Evolutionary conservation across 441 rosid species (phyloP), one percentile per base, ranked within the genome.

Genomic region (Pelargonium citronellum): DNA sequence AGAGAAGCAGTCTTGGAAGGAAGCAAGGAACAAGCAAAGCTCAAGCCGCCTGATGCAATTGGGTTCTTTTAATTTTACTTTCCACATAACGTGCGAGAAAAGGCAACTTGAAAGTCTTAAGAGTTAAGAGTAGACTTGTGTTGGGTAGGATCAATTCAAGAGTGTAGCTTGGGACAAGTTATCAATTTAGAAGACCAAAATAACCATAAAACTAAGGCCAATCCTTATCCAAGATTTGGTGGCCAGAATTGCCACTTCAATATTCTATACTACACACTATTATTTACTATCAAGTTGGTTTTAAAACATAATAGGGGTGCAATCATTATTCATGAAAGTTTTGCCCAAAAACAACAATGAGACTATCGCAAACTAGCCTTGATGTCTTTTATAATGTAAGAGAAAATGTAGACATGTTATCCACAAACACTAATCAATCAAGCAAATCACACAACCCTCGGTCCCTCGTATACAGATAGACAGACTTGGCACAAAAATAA

Each of bases 401-500:
- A 53, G 20, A 15, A 16, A 16, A 53, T 44, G 60, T 15, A 53
- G 60, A 15, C 60, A 53, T 10, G 55, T 49, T 49, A 69, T 10
- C 43, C 10, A 66, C 17, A 67, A 6, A 46, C 3, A 15, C 37
- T 44, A 73, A 65, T 20, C 30, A 44, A 74, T 24, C 8, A 17
- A 30, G 39, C 64, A 11, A 51, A 22, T 12, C 68, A 8, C 19
- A 67, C 47, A 64, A 16, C 22, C 22, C 3, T 49, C 49, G 60
- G 27, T 61, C 43, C 60, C 30, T 27, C 30, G 30, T 27, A 27
- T 53, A 70, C 62, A 71, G 30, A 69, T 22, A 60, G 62, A 69
- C 41, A 67, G 67, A 12, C 19, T 53, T 44, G 49, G 49, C 12
- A 72, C 44, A 72, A 72, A 61, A 70, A 57, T 37, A 24, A 44